Evolutionary conservation across 2,329 filamentous ascomycete genomes (phyloP), one percentile per base, ranked within the genome.

Genomic region (Sporothrix sp.): DNA sequence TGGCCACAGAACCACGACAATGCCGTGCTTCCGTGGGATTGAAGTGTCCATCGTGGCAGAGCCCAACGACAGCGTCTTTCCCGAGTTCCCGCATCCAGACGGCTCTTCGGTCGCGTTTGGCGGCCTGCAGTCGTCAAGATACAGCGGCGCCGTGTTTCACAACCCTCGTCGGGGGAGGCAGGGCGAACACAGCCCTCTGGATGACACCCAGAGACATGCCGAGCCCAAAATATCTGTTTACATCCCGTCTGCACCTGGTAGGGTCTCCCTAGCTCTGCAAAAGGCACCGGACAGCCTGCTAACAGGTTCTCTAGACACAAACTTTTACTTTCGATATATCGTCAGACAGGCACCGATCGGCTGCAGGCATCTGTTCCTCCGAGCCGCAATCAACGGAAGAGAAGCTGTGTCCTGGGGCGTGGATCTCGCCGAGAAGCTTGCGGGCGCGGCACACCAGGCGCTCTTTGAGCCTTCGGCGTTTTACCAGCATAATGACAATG

Each of bases 61-160:
- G 16, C 60, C 66, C 2, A 63, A 68, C 37, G 59, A 65, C 14
- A 61, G 63, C 3, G 57, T 63, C 9, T 65, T 80, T 3, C 70
- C 71, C 13, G 77, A 81, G 58, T 79, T 75, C 57, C 72, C 74
- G 18, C 74, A 79, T 54, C 75, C 75, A 0, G 73, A 78, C 45
- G 68, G 66, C 45, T 70, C 71, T 0, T 74, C 71, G 14, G 65
- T 71, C 38, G 62, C 59, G 3, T 64, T 70, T 23, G 50, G 61
- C 40, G 58, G 57, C 16, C 57, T 38, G 32, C 45, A 47, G 14
- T 20, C 39, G 11, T 18, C 28, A 7, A 39, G 32, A 10, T 18
- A 18, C 9, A 36, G 11, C 8, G 39, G 25, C 9, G 32, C 51
- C 33, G 11, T 48, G 7, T 53, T 55, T 18, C 23, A 23, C 16